Conservation (phyloP, 192 early-diverging fungal genomes). For the Podila verticillata region DNA sequence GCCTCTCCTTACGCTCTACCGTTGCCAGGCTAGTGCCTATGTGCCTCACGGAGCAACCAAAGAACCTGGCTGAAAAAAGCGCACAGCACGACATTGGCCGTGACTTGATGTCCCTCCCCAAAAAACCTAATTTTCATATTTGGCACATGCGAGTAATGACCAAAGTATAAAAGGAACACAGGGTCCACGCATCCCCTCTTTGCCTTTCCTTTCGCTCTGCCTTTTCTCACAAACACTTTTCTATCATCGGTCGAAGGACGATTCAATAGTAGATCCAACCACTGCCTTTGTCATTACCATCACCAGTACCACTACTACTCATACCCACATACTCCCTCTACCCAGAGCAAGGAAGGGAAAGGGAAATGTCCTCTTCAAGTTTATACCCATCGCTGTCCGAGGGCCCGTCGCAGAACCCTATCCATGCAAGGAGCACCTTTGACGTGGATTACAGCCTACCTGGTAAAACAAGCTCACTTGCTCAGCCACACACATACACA, state of each 20-base stretch:
- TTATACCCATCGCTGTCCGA: background rate
- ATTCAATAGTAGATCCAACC: background rate
- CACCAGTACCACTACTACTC: background rate
- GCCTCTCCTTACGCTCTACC: no score
- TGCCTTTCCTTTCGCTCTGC: background rate
- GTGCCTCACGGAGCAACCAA: no score
- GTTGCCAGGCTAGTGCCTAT: no score
- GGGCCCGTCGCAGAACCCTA: background rate
- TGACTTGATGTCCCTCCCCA: no score
- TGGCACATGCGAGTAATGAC: background rate
- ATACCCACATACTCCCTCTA: no score
- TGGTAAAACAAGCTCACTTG: no score
- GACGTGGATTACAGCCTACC: background rate
- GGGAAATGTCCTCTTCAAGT: background rate
- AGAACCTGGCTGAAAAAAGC: no score
- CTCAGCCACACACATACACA: no score
- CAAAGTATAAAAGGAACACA: no score
- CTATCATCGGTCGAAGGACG: background rate
- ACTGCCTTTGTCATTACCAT: background rate
- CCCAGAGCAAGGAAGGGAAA: background rate
- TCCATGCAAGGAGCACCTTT: slow-evolving; percentile 7
- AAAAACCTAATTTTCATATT: no score
- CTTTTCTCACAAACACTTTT: background rate
- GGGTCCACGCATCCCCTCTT: no score
- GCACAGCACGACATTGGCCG: no score